Evolutionary conservation across 1,284 basidiomycete genomes (phyloP).

Genomic region (Crepidotus sp.): DNA sequence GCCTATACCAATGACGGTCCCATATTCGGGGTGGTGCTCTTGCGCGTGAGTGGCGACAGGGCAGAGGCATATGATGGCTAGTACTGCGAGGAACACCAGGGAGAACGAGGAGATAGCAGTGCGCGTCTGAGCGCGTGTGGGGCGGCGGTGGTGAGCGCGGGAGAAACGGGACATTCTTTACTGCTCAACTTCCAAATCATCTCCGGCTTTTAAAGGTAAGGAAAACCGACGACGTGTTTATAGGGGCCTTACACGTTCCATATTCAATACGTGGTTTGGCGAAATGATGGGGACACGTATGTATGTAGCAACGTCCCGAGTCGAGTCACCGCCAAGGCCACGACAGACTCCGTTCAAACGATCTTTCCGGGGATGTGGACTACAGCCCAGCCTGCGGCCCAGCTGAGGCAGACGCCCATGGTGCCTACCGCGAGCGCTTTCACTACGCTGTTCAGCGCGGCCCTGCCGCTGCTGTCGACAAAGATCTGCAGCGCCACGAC

Average conservation of each 20-base stretch:
- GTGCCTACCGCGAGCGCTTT: slow-evolving; percentile 9
- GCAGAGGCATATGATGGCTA: slow-evolving; percentile 57
- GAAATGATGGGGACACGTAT: slow-evolving; percentile 4
- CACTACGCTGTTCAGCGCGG: neutral
- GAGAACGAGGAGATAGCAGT: slow-evolving; percentile 56
- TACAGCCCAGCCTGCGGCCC: slow-evolving; percentile 7
- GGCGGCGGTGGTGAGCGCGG: slow-evolving; percentile 12
- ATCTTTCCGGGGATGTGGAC: slow-evolving; percentile 9
- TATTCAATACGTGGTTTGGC: slow-evolving; percentile 12
- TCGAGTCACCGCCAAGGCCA: slow-evolving; percentile 4
- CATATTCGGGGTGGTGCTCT: slow-evolving; percentile 61
- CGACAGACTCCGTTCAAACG: slow-evolving; percentile 6
- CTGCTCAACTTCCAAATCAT: neutral
- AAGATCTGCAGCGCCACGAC: slow-evolving; percentile 12
- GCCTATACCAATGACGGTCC: slow-evolving; percentile 94
- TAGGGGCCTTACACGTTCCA: slow-evolving; percentile 4
- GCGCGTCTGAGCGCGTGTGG: slow-evolving; percentile 46
- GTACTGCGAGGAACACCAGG: slow-evolving; percentile 50
- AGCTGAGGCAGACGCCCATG: slow-evolving; percentile 7
- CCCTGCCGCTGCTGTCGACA: neutral
- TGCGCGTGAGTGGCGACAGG: slow-evolving; percentile 31
- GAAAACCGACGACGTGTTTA: slow-evolving; percentile 7
- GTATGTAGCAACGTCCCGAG: slow-evolving; percentile 4
- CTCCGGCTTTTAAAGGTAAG: slow-evolving; percentile 2
- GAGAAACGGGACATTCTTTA: slow-evolving; percentile 12